A percentile compares a stretch with the other conserved stretches of the same genome.
Conservation (phyloP, 1,284 basidiomycete species). For the Leccinum griseonigrum region DNA sequence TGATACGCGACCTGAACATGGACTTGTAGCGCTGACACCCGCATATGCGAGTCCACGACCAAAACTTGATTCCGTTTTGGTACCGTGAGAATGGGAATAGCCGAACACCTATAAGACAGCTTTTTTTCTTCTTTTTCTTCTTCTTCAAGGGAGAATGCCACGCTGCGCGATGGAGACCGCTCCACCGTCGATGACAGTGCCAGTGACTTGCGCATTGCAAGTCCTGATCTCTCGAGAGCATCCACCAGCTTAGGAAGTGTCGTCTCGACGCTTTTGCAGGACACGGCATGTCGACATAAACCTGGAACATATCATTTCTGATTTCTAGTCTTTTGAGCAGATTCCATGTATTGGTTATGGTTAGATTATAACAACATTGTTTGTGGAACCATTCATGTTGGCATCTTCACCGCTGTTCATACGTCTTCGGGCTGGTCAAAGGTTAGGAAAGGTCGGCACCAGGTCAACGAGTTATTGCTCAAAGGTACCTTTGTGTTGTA, state of each 20-base stretch:
- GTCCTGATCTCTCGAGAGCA: slow-evolving; percentile 46
- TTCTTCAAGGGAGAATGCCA: slow-evolving; percentile 42
- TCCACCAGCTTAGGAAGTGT: slow-evolving; percentile 50
- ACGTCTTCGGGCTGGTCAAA: too few relatives aligned
- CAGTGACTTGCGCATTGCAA: slow-evolving; percentile 39
- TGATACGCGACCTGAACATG: slow-evolving; percentile 38
- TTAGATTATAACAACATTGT: background rate
- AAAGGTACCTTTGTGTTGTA: too few relatives aligned
- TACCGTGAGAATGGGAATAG: slow-evolving; percentile 23
- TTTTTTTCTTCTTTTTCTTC: background rate
- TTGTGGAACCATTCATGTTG: background rate
- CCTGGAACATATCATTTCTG: slow-evolving; percentile 38
- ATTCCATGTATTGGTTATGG: background rate
- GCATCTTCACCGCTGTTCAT: background rate
- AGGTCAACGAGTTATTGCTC: too few relatives aligned
- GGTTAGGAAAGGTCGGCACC: too few relatives aligned
- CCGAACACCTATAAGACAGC: slow-evolving; percentile 26
- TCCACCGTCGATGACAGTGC: slow-evolving; percentile 48
- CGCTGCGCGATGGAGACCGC: slow-evolving; percentile 43
- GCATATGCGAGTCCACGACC: background rate
- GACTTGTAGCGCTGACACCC: background rate
- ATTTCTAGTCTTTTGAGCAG: background rate
- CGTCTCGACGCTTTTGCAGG: slow-evolving; percentile 43
- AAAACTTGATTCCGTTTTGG: background rate
- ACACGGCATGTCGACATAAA: slow-evolving; percentile 49